Conservation (phyloP, 73 alveolate genomes). For the Paramecium caudatum region DNA sequence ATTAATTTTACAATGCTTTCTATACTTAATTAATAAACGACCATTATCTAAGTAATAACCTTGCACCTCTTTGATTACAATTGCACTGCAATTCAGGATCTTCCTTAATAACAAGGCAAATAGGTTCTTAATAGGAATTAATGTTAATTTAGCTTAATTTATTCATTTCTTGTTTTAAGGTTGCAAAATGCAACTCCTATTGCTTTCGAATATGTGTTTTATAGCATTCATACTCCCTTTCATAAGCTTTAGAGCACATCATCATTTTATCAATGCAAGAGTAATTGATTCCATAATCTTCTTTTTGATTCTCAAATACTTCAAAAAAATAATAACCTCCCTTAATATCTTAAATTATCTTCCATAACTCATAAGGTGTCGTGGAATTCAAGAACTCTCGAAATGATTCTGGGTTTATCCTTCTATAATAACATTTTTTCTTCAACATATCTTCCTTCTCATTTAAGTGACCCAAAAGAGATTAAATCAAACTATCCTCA, state of each 20-base stretch:
- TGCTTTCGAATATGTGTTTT: background rate
- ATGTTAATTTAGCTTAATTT: background rate
- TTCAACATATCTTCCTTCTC: conserved; percentile 1
- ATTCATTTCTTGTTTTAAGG: background rate
- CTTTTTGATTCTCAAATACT: conserved; percentile 54
- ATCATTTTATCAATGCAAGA: conserved; percentile 42
- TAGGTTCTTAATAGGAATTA: background rate
- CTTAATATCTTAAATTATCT: conserved; percentile 1
- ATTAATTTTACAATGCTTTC: background rate
- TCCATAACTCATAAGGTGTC: conserved; percentile 59
- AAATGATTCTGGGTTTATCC: background rate
- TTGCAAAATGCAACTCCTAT: background rate
- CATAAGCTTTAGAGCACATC: conserved; percentile 67
- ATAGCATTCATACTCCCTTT: conserved; percentile 12
- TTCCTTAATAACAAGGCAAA: background rate
- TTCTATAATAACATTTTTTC: background rate
- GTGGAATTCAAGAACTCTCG: background rate
- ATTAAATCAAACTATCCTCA: too few species aligned
- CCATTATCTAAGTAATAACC: background rate
- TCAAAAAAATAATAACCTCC: conserved; percentile 49
- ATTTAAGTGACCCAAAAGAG: background rate
- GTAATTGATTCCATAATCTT: conserved; percentile 25
- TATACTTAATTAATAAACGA: background rate
- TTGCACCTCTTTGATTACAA: conserved; percentile 16
- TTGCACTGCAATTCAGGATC: conserved; percentile 9